Evolutionary conservation across 129 eudicot species (phyloP).

Genomic region (Deinandra increscens): DNA sequence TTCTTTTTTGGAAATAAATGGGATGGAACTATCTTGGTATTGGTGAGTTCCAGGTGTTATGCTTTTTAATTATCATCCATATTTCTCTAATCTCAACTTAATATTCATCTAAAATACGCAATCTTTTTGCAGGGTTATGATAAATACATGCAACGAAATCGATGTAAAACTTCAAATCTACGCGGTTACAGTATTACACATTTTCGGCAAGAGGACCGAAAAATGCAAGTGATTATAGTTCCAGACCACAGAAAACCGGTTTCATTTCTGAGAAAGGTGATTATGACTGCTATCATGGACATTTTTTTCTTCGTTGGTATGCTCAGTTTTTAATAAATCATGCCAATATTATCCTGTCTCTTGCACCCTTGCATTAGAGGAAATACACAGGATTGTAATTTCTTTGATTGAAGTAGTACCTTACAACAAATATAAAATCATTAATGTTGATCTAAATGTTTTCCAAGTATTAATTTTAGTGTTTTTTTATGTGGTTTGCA

Average conservation of each 20-base stretch:
- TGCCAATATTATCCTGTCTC: slow-evolving; percentile 38
- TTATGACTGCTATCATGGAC: slow-evolving; percentile 44
- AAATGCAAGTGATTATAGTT: slow-evolving; percentile 43
- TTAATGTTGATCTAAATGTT: no score
- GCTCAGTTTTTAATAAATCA: slow-evolving; percentile 40
- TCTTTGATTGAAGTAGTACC: no score
- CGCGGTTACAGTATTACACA: slow-evolving; percentile 46
- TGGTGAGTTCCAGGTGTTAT: slow-evolving; percentile 59
- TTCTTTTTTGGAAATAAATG: slow-evolving; percentile 38
- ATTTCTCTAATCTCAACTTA: background rate
- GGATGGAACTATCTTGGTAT: slow-evolving; percentile 61
- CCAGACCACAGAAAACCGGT: slow-evolving; percentile 42
- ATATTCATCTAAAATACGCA: background rate
- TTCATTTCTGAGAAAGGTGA: slow-evolving; percentile 56
- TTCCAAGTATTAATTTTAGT: no score
- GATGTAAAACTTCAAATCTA: slow-evolving; percentile 36
- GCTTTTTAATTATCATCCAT: background rate
- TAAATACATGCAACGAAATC: slow-evolving; percentile 40
- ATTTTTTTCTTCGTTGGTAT: slow-evolving; percentile 53
- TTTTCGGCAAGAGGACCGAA: slow-evolving; percentile 51
- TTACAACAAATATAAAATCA: no score
- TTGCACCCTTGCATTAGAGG: slow-evolving; percentile 53
- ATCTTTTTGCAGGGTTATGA: slow-evolving; percentile 47
- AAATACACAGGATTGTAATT: no score
- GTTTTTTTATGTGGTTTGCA: no score